phyloP scores from a whole-genome alignment of 805 yeast genomes.

The Sugiyamaella floridensis region DNA sequence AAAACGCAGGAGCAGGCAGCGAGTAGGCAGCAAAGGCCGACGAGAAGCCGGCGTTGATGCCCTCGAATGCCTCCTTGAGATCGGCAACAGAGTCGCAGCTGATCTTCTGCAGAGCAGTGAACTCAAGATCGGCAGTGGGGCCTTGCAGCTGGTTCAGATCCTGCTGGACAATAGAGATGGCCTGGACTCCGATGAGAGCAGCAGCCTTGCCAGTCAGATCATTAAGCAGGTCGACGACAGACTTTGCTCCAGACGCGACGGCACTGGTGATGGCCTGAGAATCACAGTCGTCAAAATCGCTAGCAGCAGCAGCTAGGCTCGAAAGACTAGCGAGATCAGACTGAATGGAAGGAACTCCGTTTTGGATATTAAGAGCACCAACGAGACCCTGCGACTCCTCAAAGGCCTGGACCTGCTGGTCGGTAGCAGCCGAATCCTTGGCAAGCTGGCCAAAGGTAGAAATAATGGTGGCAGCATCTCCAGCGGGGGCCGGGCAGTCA shows the following conservation, averaged over 20 bases:
- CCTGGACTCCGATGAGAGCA: conserved; percentile 22
- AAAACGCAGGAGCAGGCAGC: not conserved
- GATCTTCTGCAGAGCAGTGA: conserved; percentile 13
- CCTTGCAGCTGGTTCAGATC: conserved; percentile 20
- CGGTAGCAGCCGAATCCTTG: conserved; percentile 8
- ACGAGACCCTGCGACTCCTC: conserved; percentile 17
- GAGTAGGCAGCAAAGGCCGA: conserved; percentile 9
- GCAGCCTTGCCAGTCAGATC: conserved; percentile 20
- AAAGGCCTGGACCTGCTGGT: conserved; percentile 7
- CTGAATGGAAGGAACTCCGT: conserved; percentile 16
- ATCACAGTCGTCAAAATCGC: not conserved
- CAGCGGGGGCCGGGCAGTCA: conserved; percentile 1
- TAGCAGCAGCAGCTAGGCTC: conserved; percentile 5
- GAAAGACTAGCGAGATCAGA: conserved; percentile 14
- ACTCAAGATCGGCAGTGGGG: conserved; percentile 19
- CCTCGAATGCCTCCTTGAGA: conserved; percentile 12
- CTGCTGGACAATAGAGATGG: conserved; percentile 17
- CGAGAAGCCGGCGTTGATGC: conserved; percentile 9
- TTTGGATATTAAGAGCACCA: conserved; percentile 28
- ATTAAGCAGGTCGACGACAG: conserved; percentile 12
- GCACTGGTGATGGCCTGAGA: conserved; percentile 9
- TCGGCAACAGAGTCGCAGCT: conserved; percentile 13
- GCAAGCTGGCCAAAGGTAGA: conserved; percentile 11
- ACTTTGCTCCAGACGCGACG: conserved; percentile 11
- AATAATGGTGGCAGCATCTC: conserved; percentile 1